A percentile compares a stretch with the other conserved stretches of the same genome.
Conservation (phyloP, 108 stramenopile species). For the Skeletonema marinoi region DNA sequence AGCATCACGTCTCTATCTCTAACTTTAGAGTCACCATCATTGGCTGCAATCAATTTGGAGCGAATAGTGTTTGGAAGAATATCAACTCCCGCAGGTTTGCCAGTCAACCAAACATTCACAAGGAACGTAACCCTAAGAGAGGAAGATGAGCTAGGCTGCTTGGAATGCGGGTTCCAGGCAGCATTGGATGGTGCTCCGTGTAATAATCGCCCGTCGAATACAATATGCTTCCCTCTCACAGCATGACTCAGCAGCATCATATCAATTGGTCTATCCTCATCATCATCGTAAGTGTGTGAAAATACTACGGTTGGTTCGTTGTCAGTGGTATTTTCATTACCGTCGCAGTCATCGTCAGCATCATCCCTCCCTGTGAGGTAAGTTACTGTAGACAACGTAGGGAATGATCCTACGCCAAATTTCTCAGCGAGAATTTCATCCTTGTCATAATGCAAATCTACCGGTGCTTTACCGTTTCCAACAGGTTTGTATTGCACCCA, state of each 20-base stretch:
- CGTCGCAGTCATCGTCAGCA: not conserved
- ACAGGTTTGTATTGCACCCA: slow-evolving; percentile 84
- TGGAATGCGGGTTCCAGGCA: slow-evolving; percentile 30
- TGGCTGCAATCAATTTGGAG: slow-evolving; percentile 32
- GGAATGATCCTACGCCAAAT: slow-evolving; percentile 85
- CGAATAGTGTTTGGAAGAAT: slow-evolving; percentile 49
- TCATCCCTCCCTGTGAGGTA: slow-evolving; percentile 61
- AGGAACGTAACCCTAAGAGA: slow-evolving; percentile 82
- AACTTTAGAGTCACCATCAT: not conserved
- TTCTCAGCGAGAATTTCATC: slow-evolving; percentile 85
- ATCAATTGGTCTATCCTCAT: slow-evolving; percentile 58
- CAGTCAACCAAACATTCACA: slow-evolving; percentile 86
- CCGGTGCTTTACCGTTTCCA: slow-evolving; percentile 35
- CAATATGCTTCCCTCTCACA: slow-evolving; percentile 76
- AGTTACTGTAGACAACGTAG: slow-evolving; percentile 83
- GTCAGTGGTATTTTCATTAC: not conserved
- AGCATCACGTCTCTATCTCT: not conserved
- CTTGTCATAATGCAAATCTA: slow-evolving; percentile 92
- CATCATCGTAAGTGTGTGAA: slow-evolving; percentile 68
- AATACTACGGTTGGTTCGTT: slow-evolving; percentile 72
- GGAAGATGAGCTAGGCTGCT: not conserved
- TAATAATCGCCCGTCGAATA: slow-evolving; percentile 88
- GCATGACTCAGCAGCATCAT: slow-evolving; percentile 72
- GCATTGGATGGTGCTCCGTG: slow-evolving; percentile 85
- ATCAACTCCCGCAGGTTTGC: slow-evolving; percentile 61